Evolutionary conservation across 2,329 filamentous ascomycete genomes (phyloP).

Genomic region (Colletotrichum tofieldiae): DNA sequence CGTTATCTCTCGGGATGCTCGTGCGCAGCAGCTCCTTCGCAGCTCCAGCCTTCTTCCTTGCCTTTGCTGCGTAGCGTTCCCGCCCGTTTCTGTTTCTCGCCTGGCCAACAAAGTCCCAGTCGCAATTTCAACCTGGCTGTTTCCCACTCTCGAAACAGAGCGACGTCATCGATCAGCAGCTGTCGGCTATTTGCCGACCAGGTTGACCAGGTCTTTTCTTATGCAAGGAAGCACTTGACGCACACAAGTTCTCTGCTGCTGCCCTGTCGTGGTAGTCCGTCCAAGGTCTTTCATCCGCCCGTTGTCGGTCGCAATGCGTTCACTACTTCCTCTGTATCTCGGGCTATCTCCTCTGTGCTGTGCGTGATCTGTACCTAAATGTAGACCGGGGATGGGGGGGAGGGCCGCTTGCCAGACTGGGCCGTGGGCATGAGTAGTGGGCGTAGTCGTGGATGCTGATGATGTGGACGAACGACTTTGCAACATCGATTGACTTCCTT

Average conservation of each 20-base stretch:
- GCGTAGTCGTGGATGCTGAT: not conserved
- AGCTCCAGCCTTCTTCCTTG: constrained; percentile 9
- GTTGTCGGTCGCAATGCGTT: not conserved
- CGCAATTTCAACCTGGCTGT: constrained; percentile 25
- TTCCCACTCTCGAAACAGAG: constrained; percentile 39
- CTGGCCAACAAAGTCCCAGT: constrained; percentile 9
- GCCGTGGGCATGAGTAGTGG: constrained; percentile 2
- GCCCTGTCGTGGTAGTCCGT: not conserved
- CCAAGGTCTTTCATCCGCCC: not conserved
- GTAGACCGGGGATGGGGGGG: not conserved
- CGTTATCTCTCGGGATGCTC: constrained; percentile 4
- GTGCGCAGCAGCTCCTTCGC: not conserved
- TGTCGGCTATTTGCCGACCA: constrained; percentile 14
- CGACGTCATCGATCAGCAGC: constrained; percentile 38
- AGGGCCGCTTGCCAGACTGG: constrained; percentile 15
- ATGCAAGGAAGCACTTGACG: constrained; percentile 5
- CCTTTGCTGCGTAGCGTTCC: not conserved
- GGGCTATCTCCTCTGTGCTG: not conserved
- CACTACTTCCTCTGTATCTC: not conserved
- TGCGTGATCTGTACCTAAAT: constrained; percentile 1
- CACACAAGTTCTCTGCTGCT: constrained; percentile 11
- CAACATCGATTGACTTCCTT: constrained; percentile 6
- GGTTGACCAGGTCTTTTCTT: not conserved
- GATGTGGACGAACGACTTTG: constrained; percentile 11
- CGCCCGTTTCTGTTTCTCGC: constrained; percentile 5